Evolutionary conservation across 2,329 filamentous ascomycete species (phyloP).

Genomic region (Alternaria angustiovoidea): DNA sequence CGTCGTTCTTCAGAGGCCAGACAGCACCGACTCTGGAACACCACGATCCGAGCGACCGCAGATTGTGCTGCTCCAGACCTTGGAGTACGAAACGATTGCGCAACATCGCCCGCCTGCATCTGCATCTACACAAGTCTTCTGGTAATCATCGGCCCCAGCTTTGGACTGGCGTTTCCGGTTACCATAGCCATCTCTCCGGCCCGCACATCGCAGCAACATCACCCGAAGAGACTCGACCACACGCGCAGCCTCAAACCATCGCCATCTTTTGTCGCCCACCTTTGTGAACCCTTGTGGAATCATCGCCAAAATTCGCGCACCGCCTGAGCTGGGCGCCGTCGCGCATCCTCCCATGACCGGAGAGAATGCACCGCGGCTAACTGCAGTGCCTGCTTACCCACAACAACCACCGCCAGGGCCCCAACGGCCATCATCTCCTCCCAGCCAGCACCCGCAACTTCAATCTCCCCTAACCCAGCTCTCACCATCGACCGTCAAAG

Average conservation of each 20-base stretch:
- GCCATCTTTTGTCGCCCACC: background rate
- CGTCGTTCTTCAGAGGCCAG: background rate
- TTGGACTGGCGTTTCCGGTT: slow-evolving; percentile 6
- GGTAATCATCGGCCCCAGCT: slow-evolving; percentile 13
- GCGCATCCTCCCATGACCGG: slow-evolving; percentile 31
- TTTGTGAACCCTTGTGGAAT: background rate
- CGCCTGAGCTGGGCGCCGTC: slow-evolving; percentile 32
- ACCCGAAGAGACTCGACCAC: slow-evolving; percentile 2
- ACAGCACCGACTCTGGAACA: slow-evolving; percentile 14
- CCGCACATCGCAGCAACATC: slow-evolving; percentile 10
- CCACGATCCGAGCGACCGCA: slow-evolving; percentile 17
- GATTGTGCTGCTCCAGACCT: background rate
- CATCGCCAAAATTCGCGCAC: slow-evolving; percentile 42
- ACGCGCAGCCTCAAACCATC: background rate
- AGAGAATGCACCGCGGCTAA: slow-evolving; percentile 35
- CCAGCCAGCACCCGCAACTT: slow-evolving; percentile 30
- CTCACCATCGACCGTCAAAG: slow-evolving; percentile 41
- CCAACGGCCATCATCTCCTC: slow-evolving; percentile 28
- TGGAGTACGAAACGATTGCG: background rate
- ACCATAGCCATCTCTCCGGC: slow-evolving; percentile 9
- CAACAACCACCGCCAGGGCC: slow-evolving; percentile 19
- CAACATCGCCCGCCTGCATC: background rate
- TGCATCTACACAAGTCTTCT: background rate
- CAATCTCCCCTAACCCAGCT: slow-evolving; percentile 32
- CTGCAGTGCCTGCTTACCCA: slow-evolving; percentile 22